phyloP scores from a whole-genome alignment of 306 rosid species.

The Fragaria iinumae region DNA sequence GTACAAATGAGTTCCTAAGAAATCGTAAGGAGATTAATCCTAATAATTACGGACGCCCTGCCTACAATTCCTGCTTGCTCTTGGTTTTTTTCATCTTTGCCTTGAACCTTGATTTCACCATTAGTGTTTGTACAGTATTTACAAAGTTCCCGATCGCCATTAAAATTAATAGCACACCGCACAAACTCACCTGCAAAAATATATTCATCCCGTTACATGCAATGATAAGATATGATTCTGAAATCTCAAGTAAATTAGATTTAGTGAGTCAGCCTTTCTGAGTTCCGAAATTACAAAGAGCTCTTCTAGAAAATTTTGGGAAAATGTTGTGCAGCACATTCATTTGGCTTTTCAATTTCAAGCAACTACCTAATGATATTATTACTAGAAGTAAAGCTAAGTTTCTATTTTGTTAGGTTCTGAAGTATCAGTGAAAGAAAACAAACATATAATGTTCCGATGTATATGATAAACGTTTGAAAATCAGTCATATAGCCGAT shows the following conservation, averaged over 20 bases:
- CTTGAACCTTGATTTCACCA: conserved; percentile 87
- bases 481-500: conserved; percentile 9
- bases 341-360: not conserved
- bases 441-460: not conserved
- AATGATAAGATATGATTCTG: conserved; percentile 12
- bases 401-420: not conserved
- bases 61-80: conserved; percentile 79
- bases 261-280: not conserved
- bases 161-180: conserved; percentile 70
- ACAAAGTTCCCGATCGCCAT: conserved; percentile 95
- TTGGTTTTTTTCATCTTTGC: conserved; percentile 90
- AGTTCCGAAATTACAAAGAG: not conserved
- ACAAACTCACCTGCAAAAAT: conserved; percentile 71
- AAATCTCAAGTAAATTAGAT: not conserved
- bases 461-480: not conserved
- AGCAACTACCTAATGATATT: too few relatives aligned
- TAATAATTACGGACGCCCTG: conserved; percentile 12
- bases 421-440: not conserved
- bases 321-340: not conserved
- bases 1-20: conserved; percentile 25
- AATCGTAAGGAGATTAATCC: conserved; percentile 15
- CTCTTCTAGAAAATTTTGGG: not conserved
- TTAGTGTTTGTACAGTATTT: conserved; percentile 84
- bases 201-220: conserved; percentile 19
- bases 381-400: not conserved